Base-by-base conservation (phyloP, 768 basidiomycete species). In the Gyrodon lividus region DNA sequence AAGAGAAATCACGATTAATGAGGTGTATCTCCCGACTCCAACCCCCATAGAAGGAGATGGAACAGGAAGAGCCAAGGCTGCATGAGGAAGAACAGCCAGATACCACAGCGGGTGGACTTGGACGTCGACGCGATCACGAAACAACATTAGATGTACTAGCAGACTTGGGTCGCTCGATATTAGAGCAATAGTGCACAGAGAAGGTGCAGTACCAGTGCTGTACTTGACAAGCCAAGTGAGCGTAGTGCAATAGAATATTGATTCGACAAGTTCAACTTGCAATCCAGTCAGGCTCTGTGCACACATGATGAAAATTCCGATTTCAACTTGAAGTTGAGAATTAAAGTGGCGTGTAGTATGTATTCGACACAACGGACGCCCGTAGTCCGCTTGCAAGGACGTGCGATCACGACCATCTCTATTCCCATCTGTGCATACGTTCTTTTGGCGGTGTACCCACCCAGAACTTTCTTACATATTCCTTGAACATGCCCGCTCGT, bases 401-500 rank as follows among this genome's bases (percentile, higher is more conserved):
- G 4, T 26, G 24, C 24, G 24, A 26, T 26, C 24, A 26, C 8
- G 24, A 5, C 5, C 8, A 26, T 26, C 5, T 26, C 24, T 4
- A 5, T 26, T n/a, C n/a, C n/a, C n/a, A 26, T 26, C 5, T 26
- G 8, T 26, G 5, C 35, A n/a, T n/a, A 37, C 12, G n/a, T 1
- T 1, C 35, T 13, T 13, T 12, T 1, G 17, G 7, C n/a, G n/a
- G 35, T 6, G 17, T 37, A 19, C 4, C 16, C n/a, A 20, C 20
- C 12, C 31, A 13, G 17, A 37, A 26, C 34, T 1, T 22, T 28
- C 37, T 19, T n/a, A 19, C 12, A 30, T 10, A 23, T 37, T 6
- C 6, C 5, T n/a, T n/a, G n/a, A 52, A 38, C 17, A 70, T 68
- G 67, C 48, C 69, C n/a, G 50, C 68, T 20, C 65, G 67, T 40